Conservation (phyloP, 2,329 filamentous ascomycete genomes). For the Leptographium galeiforme region DNA sequence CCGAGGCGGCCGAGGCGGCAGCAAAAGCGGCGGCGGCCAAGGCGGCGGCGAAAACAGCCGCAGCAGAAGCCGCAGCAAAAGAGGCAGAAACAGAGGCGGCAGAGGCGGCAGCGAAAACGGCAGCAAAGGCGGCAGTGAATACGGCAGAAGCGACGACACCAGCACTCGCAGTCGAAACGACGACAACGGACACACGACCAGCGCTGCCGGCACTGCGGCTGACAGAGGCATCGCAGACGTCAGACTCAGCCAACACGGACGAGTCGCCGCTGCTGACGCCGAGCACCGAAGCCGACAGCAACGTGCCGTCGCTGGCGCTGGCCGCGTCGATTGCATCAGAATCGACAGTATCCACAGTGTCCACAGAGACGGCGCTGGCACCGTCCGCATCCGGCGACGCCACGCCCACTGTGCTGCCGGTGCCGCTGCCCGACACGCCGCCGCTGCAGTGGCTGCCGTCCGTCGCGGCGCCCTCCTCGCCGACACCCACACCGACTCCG, state of each 20-base stretch:
- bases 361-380: no score
- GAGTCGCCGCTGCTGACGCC: slow-evolving; percentile 10
- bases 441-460: slow-evolving; percentile 37
- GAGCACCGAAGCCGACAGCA: neutral
- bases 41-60: neutral
- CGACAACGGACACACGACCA: neutral
- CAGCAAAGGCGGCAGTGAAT: no score
- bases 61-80: neutral
- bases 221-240: slow-evolving; percentile 4
- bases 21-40: neutral
- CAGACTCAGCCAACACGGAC: slow-evolving; percentile 6
- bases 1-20: neutral
- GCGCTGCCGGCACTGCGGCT: slow-evolving; percentile 4
- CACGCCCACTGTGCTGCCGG: slow-evolving; percentile 11
- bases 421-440: slow-evolving; percentile 17
- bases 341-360: slow-evolving; percentile 10
- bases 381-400: no score
- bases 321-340: slow-evolving; percentile 12
- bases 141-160: neutral
- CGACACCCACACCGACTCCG: slow-evolving; percentile 16
- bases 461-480: slow-evolving; percentile 17
- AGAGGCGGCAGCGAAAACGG: no score
- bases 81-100: neutral
- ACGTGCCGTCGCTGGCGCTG: neutral
- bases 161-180: neutral